Conservation (phyloP, 805 yeast species). For the Debaryomyces maramus region DNA sequence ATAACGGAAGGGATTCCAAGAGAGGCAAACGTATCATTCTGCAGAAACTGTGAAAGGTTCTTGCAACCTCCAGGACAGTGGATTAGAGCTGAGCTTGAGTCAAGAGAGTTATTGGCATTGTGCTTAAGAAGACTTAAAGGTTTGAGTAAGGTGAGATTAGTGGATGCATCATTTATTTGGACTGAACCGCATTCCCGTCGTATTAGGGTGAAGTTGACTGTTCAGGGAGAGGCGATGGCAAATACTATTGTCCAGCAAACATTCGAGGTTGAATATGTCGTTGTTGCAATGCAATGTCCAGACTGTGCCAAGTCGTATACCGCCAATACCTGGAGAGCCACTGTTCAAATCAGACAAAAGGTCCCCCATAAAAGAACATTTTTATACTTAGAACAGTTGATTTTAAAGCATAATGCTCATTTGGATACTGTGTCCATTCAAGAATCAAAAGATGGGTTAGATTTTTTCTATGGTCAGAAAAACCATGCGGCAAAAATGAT, state of each 20-base stretch:
- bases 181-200: conserved; percentile 99
- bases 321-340: conserved; percentile 96
- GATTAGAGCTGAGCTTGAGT: conserved; percentile 87
- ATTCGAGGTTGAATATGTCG: conserved; percentile 92
- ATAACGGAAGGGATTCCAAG: conserved; percentile 90
- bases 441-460: conserved; percentile 92
- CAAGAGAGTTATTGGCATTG: conserved; percentile 87
- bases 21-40: conserved; percentile 89
- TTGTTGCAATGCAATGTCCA: conserved; percentile 94
- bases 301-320: conserved; percentile 98
- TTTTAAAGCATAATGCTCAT: conserved; percentile 89
- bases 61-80: conserved; percentile 94
- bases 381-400: conserved; percentile 91
- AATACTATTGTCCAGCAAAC: conserved; percentile 91
- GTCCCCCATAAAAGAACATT: conserved; percentile 97
- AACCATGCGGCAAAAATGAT: conserved; percentile 94
- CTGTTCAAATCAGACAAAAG: conserved; percentile 96
- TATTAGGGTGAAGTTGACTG: conserved; percentile 84
- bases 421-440: conserved; percentile 90
- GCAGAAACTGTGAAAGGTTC: conserved; percentile 96
- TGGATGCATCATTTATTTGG: conserved; percentile 96
- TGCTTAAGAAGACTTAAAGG: conserved; percentile 89
- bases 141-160: conserved; percentile 75
- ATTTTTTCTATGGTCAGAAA: conserved; percentile 84
- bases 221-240: conserved; percentile 94